Base-by-base conservation (phyloP, 345 rosid genomes). In the Carallia brachiata region DNA sequence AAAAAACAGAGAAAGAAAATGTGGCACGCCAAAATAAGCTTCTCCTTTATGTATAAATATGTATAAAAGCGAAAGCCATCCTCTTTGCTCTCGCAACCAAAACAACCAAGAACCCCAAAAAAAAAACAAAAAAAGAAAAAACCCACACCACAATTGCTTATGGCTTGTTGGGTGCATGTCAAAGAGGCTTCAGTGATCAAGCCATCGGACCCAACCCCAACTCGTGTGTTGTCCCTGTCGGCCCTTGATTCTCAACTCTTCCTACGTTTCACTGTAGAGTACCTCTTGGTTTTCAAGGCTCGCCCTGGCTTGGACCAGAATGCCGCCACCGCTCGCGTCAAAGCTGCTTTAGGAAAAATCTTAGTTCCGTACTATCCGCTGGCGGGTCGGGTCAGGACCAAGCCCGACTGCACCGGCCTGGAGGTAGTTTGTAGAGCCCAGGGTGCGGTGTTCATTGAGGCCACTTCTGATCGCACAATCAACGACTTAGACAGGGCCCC, bases 231-330 rank as follows among this genome's bases (percentile, higher is more conserved):
- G 23, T 52, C 90, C 62, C 90, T 93, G 47, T 93, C 97, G 7
- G 82, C 92, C 69, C 86, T 93, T 36, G 98, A 93, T 75, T 89
- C 98, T 44, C 98, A 93, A 78, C 96, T 85, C 67, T 93, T 93
- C 74, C 80, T 90, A 44, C 96, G 98, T 37, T 93, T 90, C 87
- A 89, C 96, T 53, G 70, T 86, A 3, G 98, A 93, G 58, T 90
- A 86, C 72, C 90, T 93, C 58, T 73, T 93, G 55, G 76, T 89
- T 52, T 93, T 79, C 79, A 71, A 70, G 61, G 63, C 84, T 16
- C 68, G 58, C 13, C 77, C 87, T 44, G 80, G 77, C 36, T 59
- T 74, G 3, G 78, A 83, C 82, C 84, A 70, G 6, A 37, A 18
- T 17, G 69, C 64, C 37, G 68, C 77, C 67, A 48, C 81, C 13